Conservation (phyloP, 306 rosid species). For the Lathyrus tuberosus region DNA sequence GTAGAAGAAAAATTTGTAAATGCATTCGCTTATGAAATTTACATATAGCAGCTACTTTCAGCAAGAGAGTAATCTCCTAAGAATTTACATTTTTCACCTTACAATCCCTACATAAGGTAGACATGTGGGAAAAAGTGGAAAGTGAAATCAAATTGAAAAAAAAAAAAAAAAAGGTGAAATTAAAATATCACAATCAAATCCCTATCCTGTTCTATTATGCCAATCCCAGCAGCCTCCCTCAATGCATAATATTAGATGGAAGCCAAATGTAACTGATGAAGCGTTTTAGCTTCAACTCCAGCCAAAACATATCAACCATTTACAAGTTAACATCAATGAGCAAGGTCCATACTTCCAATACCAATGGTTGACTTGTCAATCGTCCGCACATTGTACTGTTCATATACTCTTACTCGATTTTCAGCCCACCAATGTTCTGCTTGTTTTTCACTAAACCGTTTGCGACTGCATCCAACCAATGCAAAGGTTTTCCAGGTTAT, state of each 20-base stretch:
- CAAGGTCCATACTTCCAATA: constrained; percentile 80
- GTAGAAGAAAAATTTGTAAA: constrained; percentile 49
- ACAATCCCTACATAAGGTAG: constrained; percentile 74
- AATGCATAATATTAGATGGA: constrained; percentile 56
- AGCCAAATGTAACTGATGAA: constrained; percentile 60
- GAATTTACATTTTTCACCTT: constrained; percentile 90
- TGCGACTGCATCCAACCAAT: constrained; percentile 71
- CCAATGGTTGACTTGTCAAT: constrained; percentile 82
- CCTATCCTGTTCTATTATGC: constrained; percentile 63
- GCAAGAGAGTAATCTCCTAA: constrained; percentile 71
- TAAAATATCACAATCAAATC: constrained; percentile 64
- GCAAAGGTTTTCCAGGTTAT: constrained; percentile 21
- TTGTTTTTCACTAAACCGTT: constrained; percentile 93
- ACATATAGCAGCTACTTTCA: constrained; percentile 70
- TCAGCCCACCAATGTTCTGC: constrained; percentile 99
- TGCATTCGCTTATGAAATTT: constrained; percentile 66
- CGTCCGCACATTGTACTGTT: constrained; percentile 77
- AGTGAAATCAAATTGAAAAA: constrained; percentile 49
- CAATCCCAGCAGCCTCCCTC: constrained; percentile 60
- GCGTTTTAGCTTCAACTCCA: constrained; percentile 51
- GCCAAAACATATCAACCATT: constrained; percentile 53
- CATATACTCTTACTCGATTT: constrained; percentile 83
- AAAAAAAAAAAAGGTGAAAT: constrained; percentile 21
- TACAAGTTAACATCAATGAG: constrained; percentile 71
- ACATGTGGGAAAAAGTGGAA: constrained; percentile 68